These are phyloP conservation scores for Suillus americanus DNA, from an alignment of 768 basidiomycete genomes.

Conservation along the genomic window DNA sequence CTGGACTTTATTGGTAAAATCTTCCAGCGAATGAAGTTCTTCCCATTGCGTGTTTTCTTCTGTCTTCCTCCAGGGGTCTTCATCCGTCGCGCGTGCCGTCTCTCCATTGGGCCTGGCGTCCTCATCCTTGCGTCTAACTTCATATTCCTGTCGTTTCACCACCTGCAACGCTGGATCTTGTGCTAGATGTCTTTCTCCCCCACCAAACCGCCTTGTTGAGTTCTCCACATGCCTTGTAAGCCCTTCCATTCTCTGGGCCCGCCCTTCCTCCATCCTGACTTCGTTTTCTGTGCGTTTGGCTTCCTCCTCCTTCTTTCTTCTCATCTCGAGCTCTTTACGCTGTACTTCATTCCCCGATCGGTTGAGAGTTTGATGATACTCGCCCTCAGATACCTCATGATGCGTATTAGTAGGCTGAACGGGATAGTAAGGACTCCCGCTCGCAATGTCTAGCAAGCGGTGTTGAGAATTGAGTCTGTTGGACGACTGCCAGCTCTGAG, in stretches of 20 bases:
- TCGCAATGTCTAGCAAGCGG: conserved; percentile 7
- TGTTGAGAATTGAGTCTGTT: conserved; percentile 20
- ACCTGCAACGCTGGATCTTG: conserved; percentile 21
- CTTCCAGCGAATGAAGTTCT: conserved; percentile 11
- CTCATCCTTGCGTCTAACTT: conserved; percentile 23
- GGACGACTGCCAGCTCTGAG: conserved; percentile 30
- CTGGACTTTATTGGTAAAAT: background rate
- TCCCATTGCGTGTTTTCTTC: conserved; percentile 24
- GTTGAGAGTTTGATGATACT: conserved; percentile 30
- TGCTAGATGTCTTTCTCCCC: conserved; percentile 19
- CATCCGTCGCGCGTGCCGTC: conserved; percentile 23
- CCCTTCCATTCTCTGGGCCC: conserved; percentile 13
- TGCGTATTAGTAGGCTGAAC: conserved; percentile 22
- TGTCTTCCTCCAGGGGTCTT: conserved; percentile 23
- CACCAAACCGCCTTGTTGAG: conserved; percentile 17
- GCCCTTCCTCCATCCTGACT: conserved; percentile 16
- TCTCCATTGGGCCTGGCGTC: conserved; percentile 24
- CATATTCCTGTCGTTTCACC: conserved; percentile 18
- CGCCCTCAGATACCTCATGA: conserved; percentile 29
- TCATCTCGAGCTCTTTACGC: conserved; percentile 23
- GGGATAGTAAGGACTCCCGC: conserved; percentile 6
- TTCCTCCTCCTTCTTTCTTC: conserved; percentile 22
- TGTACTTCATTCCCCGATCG: conserved; percentile 8
- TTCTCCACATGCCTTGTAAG: conserved; percentile 20
- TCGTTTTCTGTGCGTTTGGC: conserved; percentile 23